Base-by-base conservation (phyloP, 2,329 filamentous ascomycete genomes). In the Gaeumannomyces tritici region DNA sequence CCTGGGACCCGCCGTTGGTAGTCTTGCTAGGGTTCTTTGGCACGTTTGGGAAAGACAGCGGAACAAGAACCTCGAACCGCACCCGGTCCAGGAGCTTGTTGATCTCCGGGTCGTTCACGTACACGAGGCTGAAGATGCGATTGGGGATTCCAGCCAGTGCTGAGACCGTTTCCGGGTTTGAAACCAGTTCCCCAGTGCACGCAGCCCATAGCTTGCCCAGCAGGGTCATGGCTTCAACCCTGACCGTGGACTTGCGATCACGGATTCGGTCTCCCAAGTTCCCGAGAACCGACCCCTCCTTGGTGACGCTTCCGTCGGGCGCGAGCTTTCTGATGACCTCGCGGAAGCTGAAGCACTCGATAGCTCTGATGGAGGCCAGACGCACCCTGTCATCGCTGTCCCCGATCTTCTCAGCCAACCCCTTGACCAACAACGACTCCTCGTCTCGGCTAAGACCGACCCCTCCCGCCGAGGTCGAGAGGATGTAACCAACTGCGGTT, bases 201-300 rank as follows among this genome's bases (percentile, higher is more conserved):
- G 96, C 93, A n/a, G 91, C 93, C 95, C 95, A 99, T 31, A 98
- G 87, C 65, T 88, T 90, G 13, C 86, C 90, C 1, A 98, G 79
- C 11, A 96, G 80, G 60, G 87, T 88, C 84, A 96, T 96, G 28
- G 91, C 93, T 68, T 93, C 91, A 54, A 90, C 86, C 63, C 93
- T 89, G 13, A 99, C 90, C 55, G 84, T 80, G 18, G 88, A 84
- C 72, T 89, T 93, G 65, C 89, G 88, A 75, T 99, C 96, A 68
- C 93, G 91, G 67, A 91, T 91, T 66, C 95, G 86, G 70, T 97
- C 92, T 31, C 91, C 90, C 29, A 99, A 82, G 65, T 89, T 91
- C 62, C 83, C 86, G 21, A 99, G 81, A 29, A 97, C 83, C 0
- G 93, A 95, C 26, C 88, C 89, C 47, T 88, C 79, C 66, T 91